A percentile compares a stretch with the other conserved stretches of the same genome.
phyloP scores from a whole-genome alignment of 164 flowering plant genomes.

The Warburgia ugandensis region DNA sequence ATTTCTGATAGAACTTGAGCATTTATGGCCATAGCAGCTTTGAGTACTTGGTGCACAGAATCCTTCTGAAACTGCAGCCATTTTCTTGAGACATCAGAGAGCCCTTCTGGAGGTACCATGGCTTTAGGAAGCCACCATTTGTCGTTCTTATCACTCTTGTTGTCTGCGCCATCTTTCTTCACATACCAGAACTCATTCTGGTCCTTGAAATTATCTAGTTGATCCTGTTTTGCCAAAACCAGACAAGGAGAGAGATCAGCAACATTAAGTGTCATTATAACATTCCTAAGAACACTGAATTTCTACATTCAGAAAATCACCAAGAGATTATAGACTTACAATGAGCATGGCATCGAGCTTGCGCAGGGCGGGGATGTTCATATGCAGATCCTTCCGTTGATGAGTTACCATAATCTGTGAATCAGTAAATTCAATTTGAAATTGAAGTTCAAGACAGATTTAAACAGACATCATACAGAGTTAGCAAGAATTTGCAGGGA shows the following conservation, averaged over 20 bases:
- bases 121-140: constrained; percentile 89
- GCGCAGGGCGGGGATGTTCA: constrained; percentile 84
- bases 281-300: background rate
- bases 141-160: constrained; percentile 31
- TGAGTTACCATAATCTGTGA: constrained; percentile 86
- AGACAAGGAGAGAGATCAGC: no score
- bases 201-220: constrained; percentile 52
- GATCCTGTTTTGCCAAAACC: constrained; percentile 43
- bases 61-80: constrained; percentile 77
- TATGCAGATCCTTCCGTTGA: constrained; percentile 70
- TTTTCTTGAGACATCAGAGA: constrained; percentile 55
- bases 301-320: no score
- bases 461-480: no score
- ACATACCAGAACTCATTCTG: constrained; percentile 72
- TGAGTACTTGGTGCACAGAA: constrained; percentile 74
- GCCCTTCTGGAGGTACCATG: constrained; percentile 62
- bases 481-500: no score
- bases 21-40: constrained; percentile 95
- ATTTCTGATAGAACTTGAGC: constrained; percentile 79
- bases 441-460: background rate
- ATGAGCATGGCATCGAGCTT: constrained; percentile 88
- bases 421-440: no score
- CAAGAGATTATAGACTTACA: no score
- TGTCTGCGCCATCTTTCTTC: constrained; percentile 38
- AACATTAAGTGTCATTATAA: no score